phyloP scores from a whole-genome alignment of 495 filamentous ascomycete genomes.

The Penicillium parvum region DNA sequence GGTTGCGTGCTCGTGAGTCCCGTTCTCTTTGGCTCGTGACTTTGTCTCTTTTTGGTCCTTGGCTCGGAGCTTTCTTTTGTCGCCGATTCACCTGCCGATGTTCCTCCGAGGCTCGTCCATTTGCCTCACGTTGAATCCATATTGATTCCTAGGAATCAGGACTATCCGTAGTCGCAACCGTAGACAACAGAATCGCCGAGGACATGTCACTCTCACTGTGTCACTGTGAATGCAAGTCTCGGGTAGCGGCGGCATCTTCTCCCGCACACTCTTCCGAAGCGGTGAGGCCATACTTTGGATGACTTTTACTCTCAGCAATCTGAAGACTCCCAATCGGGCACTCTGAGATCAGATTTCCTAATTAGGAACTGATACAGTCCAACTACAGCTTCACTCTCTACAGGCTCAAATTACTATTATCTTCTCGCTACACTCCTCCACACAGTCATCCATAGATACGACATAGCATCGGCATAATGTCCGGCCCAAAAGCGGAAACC shows the following conservation, averaged over 20 bases:
- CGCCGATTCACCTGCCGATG: conserved; percentile 9
- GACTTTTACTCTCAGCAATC: background rate
- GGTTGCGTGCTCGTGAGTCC: conserved; percentile 12
- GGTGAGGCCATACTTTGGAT: conserved; percentile 4
- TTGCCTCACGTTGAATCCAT: no score
- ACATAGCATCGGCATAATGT: conserved; percentile 12
- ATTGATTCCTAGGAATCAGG: no score
- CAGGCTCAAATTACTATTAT: background rate
- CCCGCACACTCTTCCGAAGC: conserved; percentile 4
- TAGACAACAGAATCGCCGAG: no score
- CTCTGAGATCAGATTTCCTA: background rate
- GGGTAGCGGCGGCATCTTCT: no score
- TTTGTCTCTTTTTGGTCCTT: background rate
- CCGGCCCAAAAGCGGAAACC: conserved; percentile 15
- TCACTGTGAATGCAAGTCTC: no score
- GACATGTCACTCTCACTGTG: no score
- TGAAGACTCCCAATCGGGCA: background rate
- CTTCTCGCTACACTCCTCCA: background rate
- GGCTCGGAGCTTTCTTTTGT: background rate
- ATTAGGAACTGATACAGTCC: background rate
- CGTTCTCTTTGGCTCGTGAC: conserved; percentile 4
- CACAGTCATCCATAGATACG: no score
- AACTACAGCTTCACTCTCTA: background rate
- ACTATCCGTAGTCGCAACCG: no score
- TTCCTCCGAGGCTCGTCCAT: conserved; percentile 23